Percentiles rank a stretch among this genome's conserved stretches.
These are phyloP conservation scores for Multifurca ochricompacta DNA, from an alignment of 768 basidiomycete species.

Conservation along the genomic window DNA sequence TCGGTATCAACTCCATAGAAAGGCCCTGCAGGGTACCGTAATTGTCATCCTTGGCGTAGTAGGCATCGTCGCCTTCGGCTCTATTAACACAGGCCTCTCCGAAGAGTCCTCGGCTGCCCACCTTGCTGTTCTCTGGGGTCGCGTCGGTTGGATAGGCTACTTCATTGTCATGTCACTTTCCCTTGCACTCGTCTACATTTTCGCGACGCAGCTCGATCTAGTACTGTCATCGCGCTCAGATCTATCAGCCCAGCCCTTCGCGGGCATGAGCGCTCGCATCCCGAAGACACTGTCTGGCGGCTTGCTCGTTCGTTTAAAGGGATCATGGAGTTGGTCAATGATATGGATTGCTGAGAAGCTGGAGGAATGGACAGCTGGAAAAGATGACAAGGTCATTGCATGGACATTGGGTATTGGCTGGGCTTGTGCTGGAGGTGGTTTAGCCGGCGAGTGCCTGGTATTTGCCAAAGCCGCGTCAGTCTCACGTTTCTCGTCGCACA, in stretches of 20 bases:
- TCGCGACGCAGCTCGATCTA: constrained; percentile 63
- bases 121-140: constrained; percentile 78
- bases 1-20: constrained; percentile 1
- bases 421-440: constrained; percentile 87
- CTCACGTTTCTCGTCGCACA: neutral
- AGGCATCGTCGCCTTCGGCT: constrained; percentile 83
- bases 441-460: constrained; percentile 85
- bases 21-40: constrained; percentile 56
- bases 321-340: constrained; percentile 41
- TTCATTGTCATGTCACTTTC: constrained; percentile 74
- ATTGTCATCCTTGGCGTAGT: constrained; percentile 78
- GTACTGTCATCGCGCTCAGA: constrained; percentile 67
- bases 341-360: constrained; percentile 50
- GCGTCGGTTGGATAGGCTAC: constrained; percentile 84
- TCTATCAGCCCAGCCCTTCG: constrained; percentile 50
- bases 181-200: constrained; percentile 57
- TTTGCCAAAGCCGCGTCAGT: constrained; percentile 71
- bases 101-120: constrained; percentile 65
- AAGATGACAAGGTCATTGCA: constrained; percentile 77
- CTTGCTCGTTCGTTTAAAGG: constrained; percentile 30
- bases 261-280: constrained; percentile 32
- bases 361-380: constrained; percentile 68
- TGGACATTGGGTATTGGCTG: constrained; percentile 92
- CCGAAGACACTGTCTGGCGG: constrained; percentile 14
- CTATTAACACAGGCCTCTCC: constrained; percentile 72